phyloP scores from a whole-genome alignment of 2,329 filamentous ascomycete species.

The Curvularia eragrostidis region DNA sequence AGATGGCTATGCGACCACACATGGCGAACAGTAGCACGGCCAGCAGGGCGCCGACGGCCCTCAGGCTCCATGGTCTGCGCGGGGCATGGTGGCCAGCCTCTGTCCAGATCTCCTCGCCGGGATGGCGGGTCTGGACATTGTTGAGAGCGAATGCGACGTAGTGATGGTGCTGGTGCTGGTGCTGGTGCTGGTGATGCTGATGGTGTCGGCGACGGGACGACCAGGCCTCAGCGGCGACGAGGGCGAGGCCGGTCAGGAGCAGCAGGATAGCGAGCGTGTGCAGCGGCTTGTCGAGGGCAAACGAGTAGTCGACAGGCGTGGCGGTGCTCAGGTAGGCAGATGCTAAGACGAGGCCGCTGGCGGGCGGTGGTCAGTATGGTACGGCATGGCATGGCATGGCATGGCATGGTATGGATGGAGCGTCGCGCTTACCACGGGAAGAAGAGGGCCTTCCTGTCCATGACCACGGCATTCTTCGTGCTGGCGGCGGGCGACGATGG shows the following conservation, averaged over 20 bases:
- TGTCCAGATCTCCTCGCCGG: slow-evolving; percentile 37
- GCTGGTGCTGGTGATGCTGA: neutral
- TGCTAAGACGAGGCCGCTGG: slow-evolving; percentile 46
- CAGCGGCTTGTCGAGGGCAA: slow-evolving; percentile 48
- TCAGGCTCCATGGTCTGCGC: slow-evolving; percentile 25
- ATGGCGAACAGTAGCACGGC: slow-evolving; percentile 40
- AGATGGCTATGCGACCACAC: slow-evolving; percentile 41
- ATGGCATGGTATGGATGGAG: neutral
- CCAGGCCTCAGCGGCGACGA: slow-evolving; percentile 39
- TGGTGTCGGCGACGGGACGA: slow-evolving; percentile 6
- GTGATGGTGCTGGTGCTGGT: slow-evolving; percentile 20
- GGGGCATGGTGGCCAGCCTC: slow-evolving; percentile 28
- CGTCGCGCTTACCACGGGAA: slow-evolving; percentile 40
- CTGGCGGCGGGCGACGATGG: slow-evolving; percentile 29
- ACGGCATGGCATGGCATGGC: neutral
- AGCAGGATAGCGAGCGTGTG: slow-evolving; percentile 43
- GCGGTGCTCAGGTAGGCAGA: slow-evolving; percentile 42
- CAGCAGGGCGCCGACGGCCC: slow-evolving; percentile 34
- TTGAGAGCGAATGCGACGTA: slow-evolving; percentile 44
- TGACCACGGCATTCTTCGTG: slow-evolving; percentile 41
- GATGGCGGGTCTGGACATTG: slow-evolving; percentile 30
- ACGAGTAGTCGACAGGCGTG: slow-evolving; percentile 40
- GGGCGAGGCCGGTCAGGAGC: slow-evolving; percentile 41
- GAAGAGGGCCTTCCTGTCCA: slow-evolving; percentile 47
- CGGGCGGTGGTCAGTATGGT: slow-evolving; percentile 25